phyloP scores from a whole-genome alignment of 1,284 basidiomycete genomes.

The Apiotrichum gamsii region DNA sequence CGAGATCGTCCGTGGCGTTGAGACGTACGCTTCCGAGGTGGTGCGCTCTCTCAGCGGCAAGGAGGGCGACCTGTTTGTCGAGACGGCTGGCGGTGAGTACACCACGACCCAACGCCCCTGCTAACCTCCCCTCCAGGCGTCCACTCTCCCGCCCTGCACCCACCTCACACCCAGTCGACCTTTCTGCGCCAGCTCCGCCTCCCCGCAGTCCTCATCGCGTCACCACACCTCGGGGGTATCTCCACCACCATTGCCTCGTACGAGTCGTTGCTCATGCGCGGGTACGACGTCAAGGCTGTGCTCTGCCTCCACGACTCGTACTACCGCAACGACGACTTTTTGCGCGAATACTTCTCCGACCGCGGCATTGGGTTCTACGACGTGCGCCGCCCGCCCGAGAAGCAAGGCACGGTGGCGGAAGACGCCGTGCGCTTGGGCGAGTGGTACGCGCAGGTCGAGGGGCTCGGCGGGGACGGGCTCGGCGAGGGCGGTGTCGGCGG shows the following conservation, averaged over 20 bases:
- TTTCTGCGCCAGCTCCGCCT: constrained; percentile 76
- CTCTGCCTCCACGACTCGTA: constrained; percentile 80
- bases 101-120: not conserved
- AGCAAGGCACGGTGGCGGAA: constrained; percentile 54
- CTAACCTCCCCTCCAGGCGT: constrained; percentile 58
- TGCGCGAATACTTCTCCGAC: constrained; percentile 69
- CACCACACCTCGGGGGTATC: constrained; percentile 86
- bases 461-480: not conserved
- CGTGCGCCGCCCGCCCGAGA: constrained; percentile 36
- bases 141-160: constrained; percentile 76
- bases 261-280: constrained; percentile 81
- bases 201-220: constrained; percentile 81
- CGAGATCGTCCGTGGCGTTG: constrained; percentile 63
- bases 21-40: constrained; percentile 56
- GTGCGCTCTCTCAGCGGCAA: constrained; percentile 38
- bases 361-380: constrained; percentile 46
- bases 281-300: constrained; percentile 83
- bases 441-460: constrained; percentile 58
- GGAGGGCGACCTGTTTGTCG: constrained; percentile 68
- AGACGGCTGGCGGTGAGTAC: constrained; percentile 84
- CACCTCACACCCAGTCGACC: constrained; percentile 79
- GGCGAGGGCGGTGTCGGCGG: constrained; percentile 48
- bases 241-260: constrained; percentile 90
- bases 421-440: constrained; percentile 58
- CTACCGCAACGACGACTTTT: constrained; percentile 79